Percentiles rank a stretch among this genome's conserved stretches.
Conservation (phyloP, 805 yeast species). For the Metahyphopichia silvanorum region DNA sequence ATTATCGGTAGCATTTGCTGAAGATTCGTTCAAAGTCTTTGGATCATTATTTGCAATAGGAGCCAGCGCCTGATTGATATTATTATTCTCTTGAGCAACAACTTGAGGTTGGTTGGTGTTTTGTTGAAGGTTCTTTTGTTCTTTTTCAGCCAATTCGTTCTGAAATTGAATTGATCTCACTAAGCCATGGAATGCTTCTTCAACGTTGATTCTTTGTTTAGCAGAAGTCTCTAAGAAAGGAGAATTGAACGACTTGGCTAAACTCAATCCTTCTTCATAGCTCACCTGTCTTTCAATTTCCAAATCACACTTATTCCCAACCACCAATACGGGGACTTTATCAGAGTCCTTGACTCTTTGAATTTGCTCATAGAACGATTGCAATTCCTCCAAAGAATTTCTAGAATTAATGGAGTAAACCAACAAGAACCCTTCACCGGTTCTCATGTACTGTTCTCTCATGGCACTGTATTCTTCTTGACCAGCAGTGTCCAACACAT, state of each 20-base stretch:
- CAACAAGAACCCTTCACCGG: slow-evolving; percentile 89
- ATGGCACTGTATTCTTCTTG: slow-evolving; percentile 92
- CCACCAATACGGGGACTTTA: slow-evolving; percentile 72
- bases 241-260: slow-evolving; percentile 66
- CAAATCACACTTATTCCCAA: slow-evolving; percentile 76
- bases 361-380: slow-evolving; percentile 75
- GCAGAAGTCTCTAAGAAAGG: slow-evolving; percentile 92
- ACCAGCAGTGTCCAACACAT: slow-evolving; percentile 96
- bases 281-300: slow-evolving; percentile 75
- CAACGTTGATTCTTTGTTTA: slow-evolving; percentile 86
- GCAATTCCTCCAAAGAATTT: slow-evolving; percentile 80
- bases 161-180: slow-evolving; percentile 52
- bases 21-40: background rate
- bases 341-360: slow-evolving; percentile 72
- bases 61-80: background rate
- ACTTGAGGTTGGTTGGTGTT: background rate
- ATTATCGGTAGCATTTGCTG: background rate
- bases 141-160: slow-evolving; percentile 2
- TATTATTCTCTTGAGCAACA: too few relatives aligned
- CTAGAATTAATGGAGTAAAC: slow-evolving; percentile 88
- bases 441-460: slow-evolving; percentile 89
- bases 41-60: background rate
- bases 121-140: background rate
- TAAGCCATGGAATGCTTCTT: slow-evolving; percentile 71
- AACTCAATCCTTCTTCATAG: slow-evolving; percentile 54